phyloP scores from a whole-genome alignment of 2,329 filamentous ascomycete species.

The Atkinsonella hypoxylon region DNA sequence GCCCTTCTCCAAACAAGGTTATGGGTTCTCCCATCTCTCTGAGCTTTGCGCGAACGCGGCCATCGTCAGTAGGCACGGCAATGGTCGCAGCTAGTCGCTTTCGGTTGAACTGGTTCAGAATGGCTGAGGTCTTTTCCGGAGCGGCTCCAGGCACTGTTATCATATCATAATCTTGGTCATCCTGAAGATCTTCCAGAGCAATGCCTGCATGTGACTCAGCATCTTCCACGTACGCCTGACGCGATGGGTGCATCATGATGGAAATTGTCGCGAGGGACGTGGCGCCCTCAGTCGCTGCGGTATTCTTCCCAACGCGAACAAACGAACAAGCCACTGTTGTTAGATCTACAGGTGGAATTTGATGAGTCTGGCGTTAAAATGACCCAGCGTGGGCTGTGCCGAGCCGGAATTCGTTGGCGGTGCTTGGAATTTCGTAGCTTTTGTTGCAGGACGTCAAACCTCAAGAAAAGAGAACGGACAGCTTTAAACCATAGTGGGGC shows the following conservation, averaged over 20 bases:
- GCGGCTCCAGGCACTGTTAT: slow-evolving; percentile 55
- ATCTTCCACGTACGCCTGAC: slow-evolving; percentile 92
- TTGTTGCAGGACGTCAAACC: neutral
- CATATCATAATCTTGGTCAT: slow-evolving; percentile 77
- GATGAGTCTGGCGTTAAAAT: neutral
- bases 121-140: slow-evolving; percentile 72
- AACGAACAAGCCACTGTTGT: neutral
- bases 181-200: slow-evolving; percentile 38
- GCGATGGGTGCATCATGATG: slow-evolving; percentile 70
- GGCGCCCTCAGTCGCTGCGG: neutral
- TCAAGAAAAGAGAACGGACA: neutral
- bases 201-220: slow-evolving; percentile 43
- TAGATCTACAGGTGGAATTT: neutral
- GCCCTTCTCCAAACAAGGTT: slow-evolving; percentile 86
- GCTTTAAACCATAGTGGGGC: neutral
- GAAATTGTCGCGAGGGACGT: neutral
- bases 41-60: slow-evolving; percentile 65
- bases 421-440: too few species aligned
- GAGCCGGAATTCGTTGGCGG: neutral
- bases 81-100: slow-evolving; percentile 83
- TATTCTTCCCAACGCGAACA: neutral
- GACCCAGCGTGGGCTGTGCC: neutral
- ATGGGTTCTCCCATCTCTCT: slow-evolving; percentile 86
- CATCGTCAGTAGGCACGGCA: slow-evolving; percentile 88
- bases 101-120: slow-evolving; percentile 79